phyloP scores from a whole-genome alignment of 2,329 filamentous ascomycete species.

The Teratosphaeria destructans region DNA sequence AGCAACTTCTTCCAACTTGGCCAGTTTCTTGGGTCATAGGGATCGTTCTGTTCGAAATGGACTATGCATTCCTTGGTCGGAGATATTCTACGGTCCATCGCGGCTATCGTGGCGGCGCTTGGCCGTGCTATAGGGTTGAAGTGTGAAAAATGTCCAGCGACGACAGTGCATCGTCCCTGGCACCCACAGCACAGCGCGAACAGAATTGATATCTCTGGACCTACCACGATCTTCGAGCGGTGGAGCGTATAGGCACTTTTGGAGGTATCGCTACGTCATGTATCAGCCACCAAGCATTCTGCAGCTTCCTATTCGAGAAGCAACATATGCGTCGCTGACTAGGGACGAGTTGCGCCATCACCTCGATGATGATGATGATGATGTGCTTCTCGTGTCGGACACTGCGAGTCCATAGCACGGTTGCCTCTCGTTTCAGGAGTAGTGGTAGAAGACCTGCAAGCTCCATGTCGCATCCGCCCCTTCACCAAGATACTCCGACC shows the following conservation, averaged over 20 bases:
- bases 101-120: not conserved
- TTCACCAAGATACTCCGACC: too few species aligned
- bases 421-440: too few species aligned
- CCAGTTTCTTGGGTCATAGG: not conserved
- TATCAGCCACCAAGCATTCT: not conserved
- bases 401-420: too few species aligned
- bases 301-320: not conserved
- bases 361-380: not conserved
- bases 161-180: not conserved
- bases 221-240: not conserved
- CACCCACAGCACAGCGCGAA: not conserved
- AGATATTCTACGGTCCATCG: not conserved
- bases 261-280: not conserved
- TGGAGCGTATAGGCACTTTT: not conserved
- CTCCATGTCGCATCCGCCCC: too few species aligned
- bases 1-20: conserved; percentile 7
- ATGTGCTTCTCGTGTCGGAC: too few species aligned
- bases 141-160: not conserved
- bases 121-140: not conserved
- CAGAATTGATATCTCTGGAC: not conserved
- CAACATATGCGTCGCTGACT: too few species aligned
- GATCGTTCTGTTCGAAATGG: not conserved
- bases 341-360: not conserved
- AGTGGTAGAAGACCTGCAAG: too few species aligned
- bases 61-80: not conserved